A percentile compares a stretch with the other conserved stretches of the same genome.
phyloP scores from a whole-genome alignment of 1,284 basidiomycete genomes.

The Malassezia psittaci region DNA sequence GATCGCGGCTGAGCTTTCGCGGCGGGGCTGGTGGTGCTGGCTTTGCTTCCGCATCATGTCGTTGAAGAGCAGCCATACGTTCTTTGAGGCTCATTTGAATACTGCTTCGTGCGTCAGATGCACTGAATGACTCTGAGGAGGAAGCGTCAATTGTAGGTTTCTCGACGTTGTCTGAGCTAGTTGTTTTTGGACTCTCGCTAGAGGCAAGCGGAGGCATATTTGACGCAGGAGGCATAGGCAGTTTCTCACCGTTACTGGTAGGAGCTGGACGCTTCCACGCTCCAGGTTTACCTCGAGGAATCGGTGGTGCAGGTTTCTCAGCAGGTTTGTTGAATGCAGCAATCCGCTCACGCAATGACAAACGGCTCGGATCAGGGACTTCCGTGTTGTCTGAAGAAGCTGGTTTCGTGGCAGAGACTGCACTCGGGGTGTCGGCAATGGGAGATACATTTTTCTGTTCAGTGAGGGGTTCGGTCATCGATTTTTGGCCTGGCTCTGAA shows the following conservation, averaged over 20 bases:
- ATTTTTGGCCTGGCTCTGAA: no score
- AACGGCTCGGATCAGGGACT: slow-evolving; percentile 24
- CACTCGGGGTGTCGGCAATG: background rate
- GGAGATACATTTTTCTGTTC: background rate
- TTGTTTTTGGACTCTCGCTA: no score
- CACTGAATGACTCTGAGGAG: slow-evolving; percentile 5
- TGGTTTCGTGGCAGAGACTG: no score
- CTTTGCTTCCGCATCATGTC: slow-evolving; percentile 20
- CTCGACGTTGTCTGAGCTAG: no score
- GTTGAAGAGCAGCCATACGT: slow-evolving; percentile 44
- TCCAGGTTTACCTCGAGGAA: slow-evolving; percentile 35
- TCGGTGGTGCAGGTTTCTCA: slow-evolving; percentile 27
- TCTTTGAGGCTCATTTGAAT: slow-evolving; percentile 47
- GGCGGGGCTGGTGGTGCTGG: slow-evolving; percentile 21
- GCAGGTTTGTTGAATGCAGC: slow-evolving; percentile 45
- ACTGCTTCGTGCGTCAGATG: slow-evolving; percentile 36
- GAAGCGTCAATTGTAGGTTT: no score
- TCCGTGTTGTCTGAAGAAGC: background rate
- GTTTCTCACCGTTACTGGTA: slow-evolving; percentile 24
- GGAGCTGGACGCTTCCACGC: slow-evolving; percentile 41
- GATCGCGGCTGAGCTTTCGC: background rate
- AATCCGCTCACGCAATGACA: slow-evolving; percentile 41
- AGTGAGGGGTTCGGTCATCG: background rate
- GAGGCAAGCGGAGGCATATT: no score
- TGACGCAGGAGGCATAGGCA: slow-evolving; percentile 23